A percentile compares a stretch with the other conserved stretches of the same genome.
These are phyloP conservation scores for Rhododendron kiyosumense DNA, from an alignment of 148 eudicot genomes.

Conservation along the genomic window DNA sequence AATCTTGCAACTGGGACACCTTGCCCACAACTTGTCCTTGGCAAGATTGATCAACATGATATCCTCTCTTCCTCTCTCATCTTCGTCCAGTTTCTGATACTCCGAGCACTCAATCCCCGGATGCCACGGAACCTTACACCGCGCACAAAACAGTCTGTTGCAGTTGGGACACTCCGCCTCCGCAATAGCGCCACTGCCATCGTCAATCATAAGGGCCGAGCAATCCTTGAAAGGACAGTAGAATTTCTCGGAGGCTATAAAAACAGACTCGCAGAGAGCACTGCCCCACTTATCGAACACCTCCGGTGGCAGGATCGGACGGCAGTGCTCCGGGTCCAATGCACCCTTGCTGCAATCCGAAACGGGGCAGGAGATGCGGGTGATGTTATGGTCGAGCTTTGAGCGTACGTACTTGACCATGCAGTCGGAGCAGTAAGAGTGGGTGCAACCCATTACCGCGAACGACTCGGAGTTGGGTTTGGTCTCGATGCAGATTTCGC, in stretches of 20 bases:
- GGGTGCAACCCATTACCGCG: slow-evolving; percentile 36
- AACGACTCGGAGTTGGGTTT: slow-evolving; percentile 27
- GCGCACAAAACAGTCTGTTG: slow-evolving; percentile 49
- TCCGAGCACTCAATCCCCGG: slow-evolving; percentile 40
- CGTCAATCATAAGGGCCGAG: slow-evolving; percentile 33
- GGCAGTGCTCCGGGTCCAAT: slow-evolving; percentile 42
- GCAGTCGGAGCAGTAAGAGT: slow-evolving; percentile 37
- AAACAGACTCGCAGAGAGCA: slow-evolving; percentile 40
- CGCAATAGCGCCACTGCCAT: slow-evolving; percentile 14
- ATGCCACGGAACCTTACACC: slow-evolving; percentile 66
- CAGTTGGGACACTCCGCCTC: slow-evolving; percentile 51
- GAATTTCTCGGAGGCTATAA: slow-evolving; percentile 25
- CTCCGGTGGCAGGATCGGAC: slow-evolving; percentile 33
- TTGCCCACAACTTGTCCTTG: slow-evolving; percentile 44
- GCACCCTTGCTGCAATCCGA: slow-evolving; percentile 25
- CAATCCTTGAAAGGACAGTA: too few species aligned
- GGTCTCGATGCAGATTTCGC: slow-evolving; percentile 54
- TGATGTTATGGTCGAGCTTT: slow-evolving; percentile 33
- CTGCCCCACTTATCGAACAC: slow-evolving; percentile 48
- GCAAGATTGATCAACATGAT: slow-evolving; percentile 50
- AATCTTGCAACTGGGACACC: slow-evolving; percentile 57
- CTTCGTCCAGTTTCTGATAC: slow-evolving; percentile 37
- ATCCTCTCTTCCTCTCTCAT: slow-evolving; percentile 57
- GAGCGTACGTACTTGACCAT: slow-evolving; percentile 33
- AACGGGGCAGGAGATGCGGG: slow-evolving; percentile 28